Conservation (phyloP, 768 basidiomycete species). For the Albatrellus ellisii region DNA sequence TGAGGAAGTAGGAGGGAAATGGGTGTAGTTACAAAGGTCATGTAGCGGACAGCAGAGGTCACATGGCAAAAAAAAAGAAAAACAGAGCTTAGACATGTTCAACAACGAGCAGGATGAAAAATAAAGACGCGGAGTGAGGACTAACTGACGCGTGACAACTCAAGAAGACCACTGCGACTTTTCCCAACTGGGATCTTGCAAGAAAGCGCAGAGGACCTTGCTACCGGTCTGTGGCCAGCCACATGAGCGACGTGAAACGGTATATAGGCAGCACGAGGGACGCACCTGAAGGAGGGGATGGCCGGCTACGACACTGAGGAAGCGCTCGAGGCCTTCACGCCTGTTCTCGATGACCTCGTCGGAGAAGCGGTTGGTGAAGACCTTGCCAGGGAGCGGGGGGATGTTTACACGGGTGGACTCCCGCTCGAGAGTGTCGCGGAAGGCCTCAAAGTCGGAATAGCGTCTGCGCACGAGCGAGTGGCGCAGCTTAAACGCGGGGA, state of each 20-base stretch:
- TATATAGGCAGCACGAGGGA: constrained; percentile 5
- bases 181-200: constrained; percentile 92
- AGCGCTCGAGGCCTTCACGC: constrained; percentile 88
- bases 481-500: constrained; percentile 92
- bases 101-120: not conserved
- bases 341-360: constrained; percentile 93
- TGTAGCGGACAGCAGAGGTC: not conserved
- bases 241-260: not conserved
- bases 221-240: constrained; percentile 61
- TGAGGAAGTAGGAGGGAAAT: not conserved
- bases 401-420: constrained; percentile 97
- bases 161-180: constrained; percentile 57
- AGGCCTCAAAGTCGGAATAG: constrained; percentile 69
- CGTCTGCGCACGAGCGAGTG: constrained; percentile 51
- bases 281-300: constrained; percentile 90
- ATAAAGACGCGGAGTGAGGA: not conserved
- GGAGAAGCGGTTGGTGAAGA: constrained; percentile 96
- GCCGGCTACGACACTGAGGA: constrained; percentile 91
- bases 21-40: not conserved
- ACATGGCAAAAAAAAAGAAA: not conserved
- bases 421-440: constrained; percentile 94
- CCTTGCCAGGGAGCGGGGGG: constrained; percentile 92
- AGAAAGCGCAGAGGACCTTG: constrained; percentile 90
- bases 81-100: not conserved
- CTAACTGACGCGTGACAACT: too few species aligned